phyloP scores from a whole-genome alignment of 148 eudicot genomes.

The Amaranthus cruentus region DNA sequence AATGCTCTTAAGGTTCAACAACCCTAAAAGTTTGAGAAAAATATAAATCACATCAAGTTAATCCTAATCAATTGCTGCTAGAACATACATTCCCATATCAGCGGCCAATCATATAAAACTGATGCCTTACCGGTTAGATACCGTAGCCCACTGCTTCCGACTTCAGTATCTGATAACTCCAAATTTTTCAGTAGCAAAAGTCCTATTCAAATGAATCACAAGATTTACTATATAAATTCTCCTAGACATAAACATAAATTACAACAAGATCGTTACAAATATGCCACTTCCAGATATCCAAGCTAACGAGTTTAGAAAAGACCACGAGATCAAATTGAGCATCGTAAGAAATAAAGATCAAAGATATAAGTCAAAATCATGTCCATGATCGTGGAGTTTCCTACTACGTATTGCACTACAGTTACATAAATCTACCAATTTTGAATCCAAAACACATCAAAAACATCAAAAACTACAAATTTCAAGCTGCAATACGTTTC shows the following conservation, averaged over 20 bases:
- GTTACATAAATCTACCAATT: not conserved
- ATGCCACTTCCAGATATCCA: not conserved
- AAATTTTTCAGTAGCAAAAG: slow-evolving; percentile 60
- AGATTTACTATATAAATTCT: not conserved
- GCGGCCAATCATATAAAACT: not conserved
- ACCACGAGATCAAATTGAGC: not conserved
- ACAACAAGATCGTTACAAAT: not conserved
- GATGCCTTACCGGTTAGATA: slow-evolving; percentile 63
- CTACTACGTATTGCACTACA: too few species aligned
- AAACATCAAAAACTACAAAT: not conserved
- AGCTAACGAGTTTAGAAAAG: not conserved
- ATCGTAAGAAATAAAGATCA: not conserved
- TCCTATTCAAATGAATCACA: slow-evolving; percentile 36
- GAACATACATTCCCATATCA: not conserved
- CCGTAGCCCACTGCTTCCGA: slow-evolving; percentile 75
- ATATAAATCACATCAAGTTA: not conserved
- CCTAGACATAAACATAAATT: not conserved
- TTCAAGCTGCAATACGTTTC: not conserved
- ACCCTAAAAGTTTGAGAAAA: slow-evolving; percentile 35
- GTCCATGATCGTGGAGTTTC: too few species aligned
- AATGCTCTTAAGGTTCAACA: slow-evolving; percentile 69
- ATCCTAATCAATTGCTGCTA: not conserved
- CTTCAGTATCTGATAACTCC: slow-evolving; percentile 95
- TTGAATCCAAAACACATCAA: not conserved
- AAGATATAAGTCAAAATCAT: not conserved